Conservation (phyloP, 2,329 filamentous ascomycete genomes). For the Colletotrichum sidae region DNA sequence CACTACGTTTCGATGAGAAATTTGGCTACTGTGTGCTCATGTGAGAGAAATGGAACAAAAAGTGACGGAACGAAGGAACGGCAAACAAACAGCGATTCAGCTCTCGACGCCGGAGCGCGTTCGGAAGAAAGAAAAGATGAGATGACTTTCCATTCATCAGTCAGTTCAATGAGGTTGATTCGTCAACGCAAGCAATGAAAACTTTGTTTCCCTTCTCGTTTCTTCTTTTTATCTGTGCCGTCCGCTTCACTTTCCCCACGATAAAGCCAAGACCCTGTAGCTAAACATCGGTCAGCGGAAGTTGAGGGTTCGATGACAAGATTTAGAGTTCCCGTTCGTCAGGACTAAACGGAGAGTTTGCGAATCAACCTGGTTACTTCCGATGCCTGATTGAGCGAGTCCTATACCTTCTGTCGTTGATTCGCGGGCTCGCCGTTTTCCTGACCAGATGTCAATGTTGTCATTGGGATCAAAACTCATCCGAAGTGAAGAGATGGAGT, state of each 20-base stretch:
- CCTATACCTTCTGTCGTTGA: too few species aligned
- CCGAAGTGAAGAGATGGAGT: too few species aligned
- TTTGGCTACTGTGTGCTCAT: too few species aligned
- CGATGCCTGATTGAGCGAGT: too few species aligned
- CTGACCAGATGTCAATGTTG: too few species aligned
- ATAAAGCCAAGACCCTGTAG: background rate
- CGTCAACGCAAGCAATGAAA: slow-evolving; percentile 15
- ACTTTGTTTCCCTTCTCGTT: slow-evolving; percentile 9
- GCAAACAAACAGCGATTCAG: background rate
- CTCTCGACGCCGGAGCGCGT: background rate
- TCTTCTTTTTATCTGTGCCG: slow-evolving; percentile 1
- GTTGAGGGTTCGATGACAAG: slow-evolving; percentile 7
- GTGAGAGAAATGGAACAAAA: too few species aligned
- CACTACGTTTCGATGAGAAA: too few species aligned
- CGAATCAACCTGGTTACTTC: background rate
- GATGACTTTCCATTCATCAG: background rate
- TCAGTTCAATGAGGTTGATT: slow-evolving; percentile 15
- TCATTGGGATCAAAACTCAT: too few species aligned
- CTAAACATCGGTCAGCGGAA: slow-evolving; percentile 12
- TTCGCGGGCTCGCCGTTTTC: too few species aligned
- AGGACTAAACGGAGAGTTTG: slow-evolving; percentile 26
- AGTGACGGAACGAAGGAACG: background rate
- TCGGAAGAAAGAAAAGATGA: background rate
- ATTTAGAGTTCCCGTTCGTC: slow-evolving; percentile 20
- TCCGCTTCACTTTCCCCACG: slow-evolving; percentile 11